Base-by-base conservation (phyloP, 176 grass and related monocot genomes). In the Rhynchospora pubera region DNA sequence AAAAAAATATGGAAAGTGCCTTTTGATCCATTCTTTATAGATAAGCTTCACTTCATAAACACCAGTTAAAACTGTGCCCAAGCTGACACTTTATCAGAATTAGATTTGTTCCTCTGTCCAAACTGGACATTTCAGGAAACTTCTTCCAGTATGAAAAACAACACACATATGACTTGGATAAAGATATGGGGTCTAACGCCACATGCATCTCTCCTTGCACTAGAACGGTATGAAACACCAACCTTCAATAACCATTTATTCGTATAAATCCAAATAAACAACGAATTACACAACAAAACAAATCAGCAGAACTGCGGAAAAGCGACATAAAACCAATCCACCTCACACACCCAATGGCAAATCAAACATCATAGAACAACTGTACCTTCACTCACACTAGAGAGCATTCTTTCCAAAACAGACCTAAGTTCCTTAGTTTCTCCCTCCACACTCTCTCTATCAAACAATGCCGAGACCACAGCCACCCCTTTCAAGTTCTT, bases 401-500 rank as follows among this genome's bases (percentile, higher is more conserved):
- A 50, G 30, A 30, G 16, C 16, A 66, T 1, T 45, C 9, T 79
- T 5, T 79, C 65, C 84, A 98, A 79, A 70, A 91, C 69, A 0
- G 83, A 91, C 69, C 63, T 98, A 21, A 98, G 85, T 63, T 81
- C 87, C 51, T 21, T 85, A 13, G 95, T 85, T 85, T 93, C 95
- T 2, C 88, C 59, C 5, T 32, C 70, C 1, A 98, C 87, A 83
- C 78, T 84, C 39, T 87, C 89, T 4, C 68, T 84, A 67, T 98
- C 90, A 8, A 98, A 98, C 48, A 98, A 79, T 21, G 96, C 89
- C 63, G 96, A 94, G 28, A 94, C 96, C 9, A 94, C 86, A 0
- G 96, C 92, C 0, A 98, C 86, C 2, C 96, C 96, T 83, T 88
- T 99, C 50, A 99, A 83, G 66, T 91, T 94, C 3, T 86, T 85